Conservation (phyloP, 139 green algal species). For the Dunaliella sp. region DNA sequence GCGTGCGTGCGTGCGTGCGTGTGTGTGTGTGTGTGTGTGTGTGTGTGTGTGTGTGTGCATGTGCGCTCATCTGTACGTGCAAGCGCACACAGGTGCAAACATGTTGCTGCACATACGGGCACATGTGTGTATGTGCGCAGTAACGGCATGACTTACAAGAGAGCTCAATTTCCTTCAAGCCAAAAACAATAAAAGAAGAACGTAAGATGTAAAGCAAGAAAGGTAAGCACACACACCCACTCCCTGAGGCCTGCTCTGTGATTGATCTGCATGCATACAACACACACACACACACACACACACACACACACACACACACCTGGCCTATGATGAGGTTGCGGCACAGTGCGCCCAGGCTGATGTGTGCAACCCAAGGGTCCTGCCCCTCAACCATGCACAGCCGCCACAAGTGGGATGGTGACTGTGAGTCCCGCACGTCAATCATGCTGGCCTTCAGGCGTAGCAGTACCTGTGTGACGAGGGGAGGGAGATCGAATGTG, state of each 20-base stretch:
- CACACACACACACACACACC: slow-evolving; percentile 11
- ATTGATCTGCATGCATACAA: not conserved
- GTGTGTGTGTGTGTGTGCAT: too few relatives aligned
- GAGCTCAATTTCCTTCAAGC: too few relatives aligned
- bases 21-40: too few relatives aligned
- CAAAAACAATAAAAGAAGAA: too few relatives aligned
- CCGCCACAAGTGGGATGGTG: slow-evolving; percentile 34
- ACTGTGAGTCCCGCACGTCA: slow-evolving; percentile 36
- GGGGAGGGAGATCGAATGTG: not conserved
- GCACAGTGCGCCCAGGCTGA: slow-evolving; percentile 36
- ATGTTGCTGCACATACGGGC: not conserved
- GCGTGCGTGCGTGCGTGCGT: too few relatives aligned
- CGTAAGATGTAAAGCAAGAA: too few relatives aligned
- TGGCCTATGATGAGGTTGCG: slow-evolving; percentile 37
- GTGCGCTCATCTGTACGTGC: too few relatives aligned
- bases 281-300: not conserved
- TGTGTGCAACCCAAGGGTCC: slow-evolving; percentile 32
- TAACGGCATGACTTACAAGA: too few relatives aligned
- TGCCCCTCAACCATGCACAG: slow-evolving; percentile 35
- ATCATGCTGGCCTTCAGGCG: slow-evolving; percentile 37
- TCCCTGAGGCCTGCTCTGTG: too few relatives aligned
- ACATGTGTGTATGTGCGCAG: too few relatives aligned
- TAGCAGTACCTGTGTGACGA: slow-evolving; percentile 16
- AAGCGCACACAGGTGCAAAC: not conserved
- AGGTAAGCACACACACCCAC: not conserved